Evolutionary conservation across 2,329 filamentous ascomycete genomes (phyloP).

Genomic region (Parastagonospora avenae): DNA sequence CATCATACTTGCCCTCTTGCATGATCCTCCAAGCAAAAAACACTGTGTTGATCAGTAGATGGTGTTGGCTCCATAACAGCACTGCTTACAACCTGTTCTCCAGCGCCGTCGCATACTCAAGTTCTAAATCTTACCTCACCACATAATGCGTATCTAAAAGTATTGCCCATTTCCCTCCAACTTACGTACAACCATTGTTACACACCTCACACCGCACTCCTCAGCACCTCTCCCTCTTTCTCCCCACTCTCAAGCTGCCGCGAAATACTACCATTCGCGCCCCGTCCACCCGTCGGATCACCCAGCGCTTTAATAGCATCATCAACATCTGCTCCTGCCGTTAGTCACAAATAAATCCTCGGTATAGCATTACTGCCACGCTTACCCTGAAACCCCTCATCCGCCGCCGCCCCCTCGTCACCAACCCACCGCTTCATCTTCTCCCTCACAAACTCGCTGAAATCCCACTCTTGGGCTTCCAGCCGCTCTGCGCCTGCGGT

Average conservation of each 20-base stretch:
- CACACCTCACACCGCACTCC: slow-evolving; percentile 7
- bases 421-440: slow-evolving; percentile 69
- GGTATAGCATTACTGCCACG: slow-evolving; percentile 32
- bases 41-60: no score
- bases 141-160: no score
- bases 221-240: slow-evolving; percentile 28
- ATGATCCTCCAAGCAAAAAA: no score
- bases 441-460: slow-evolving; percentile 77
- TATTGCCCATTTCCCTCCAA: no score
- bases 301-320: slow-evolving; percentile 46
- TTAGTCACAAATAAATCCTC: slow-evolving; percentile 4
- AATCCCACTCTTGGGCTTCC: slow-evolving; percentile 84
- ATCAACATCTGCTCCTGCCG: slow-evolving; percentile 47
- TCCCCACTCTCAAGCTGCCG: slow-evolving; percentile 22
- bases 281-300: slow-evolving; percentile 62
- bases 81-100: no score
- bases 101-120: no score
- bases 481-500: slow-evolving; percentile 55
- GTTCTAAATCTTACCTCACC: no score
- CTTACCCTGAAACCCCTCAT: slow-evolving; percentile 54
- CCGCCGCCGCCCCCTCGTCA: slow-evolving; percentile 47
- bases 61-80: no score
- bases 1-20: no score
- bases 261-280: slow-evolving; percentile 67
- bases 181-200: no score